These are phyloP conservation scores for Proliferodiscus dingleyae DNA, from an alignment of 2,329 filamentous ascomycete genomes.

Conservation along the genomic window DNA sequence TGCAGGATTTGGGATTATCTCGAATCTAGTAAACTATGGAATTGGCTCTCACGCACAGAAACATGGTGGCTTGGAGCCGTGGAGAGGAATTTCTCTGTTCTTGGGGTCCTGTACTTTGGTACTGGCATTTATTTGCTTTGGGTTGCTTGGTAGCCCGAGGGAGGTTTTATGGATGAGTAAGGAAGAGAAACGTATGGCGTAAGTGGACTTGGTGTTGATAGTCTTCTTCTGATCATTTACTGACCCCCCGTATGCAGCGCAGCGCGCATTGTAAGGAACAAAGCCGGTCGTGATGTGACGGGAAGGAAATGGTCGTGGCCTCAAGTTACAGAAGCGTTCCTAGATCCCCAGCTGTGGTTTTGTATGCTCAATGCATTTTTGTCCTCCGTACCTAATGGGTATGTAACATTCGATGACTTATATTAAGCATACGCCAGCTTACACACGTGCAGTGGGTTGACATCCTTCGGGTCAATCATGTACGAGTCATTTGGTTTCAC, in stretches of 20 bases:
- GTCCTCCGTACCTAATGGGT: constrained; percentile 35
- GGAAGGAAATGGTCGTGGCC: constrained; percentile 29
- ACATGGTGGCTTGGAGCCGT: constrained; percentile 17
- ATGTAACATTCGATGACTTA: not conserved
- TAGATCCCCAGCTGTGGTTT: constrained; percentile 33
- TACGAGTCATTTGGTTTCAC: constrained; percentile 24
- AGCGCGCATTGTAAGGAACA: constrained; percentile 19
- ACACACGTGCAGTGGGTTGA: constrained; percentile 25
- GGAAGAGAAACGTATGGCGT: constrained; percentile 22
- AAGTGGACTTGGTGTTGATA: not conserved
- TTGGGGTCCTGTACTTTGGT: constrained; percentile 19
- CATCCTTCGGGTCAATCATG: constrained; percentile 32
- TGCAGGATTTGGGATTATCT: constrained; percentile 30
- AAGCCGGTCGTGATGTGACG: constrained; percentile 14
- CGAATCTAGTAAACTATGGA: constrained; percentile 19
- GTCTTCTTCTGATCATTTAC: not conserved
- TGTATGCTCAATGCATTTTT: constrained; percentile 23
- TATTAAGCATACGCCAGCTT: not conserved
- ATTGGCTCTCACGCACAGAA: constrained; percentile 16
- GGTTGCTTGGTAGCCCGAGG: constrained; percentile 23
- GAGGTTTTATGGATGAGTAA: constrained; percentile 24
- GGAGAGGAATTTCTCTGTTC: constrained; percentile 20
- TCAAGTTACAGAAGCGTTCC: constrained; percentile 35
- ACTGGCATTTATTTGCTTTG: constrained; percentile 17
- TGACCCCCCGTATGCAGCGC: constrained; percentile 2